Conservation (phyloP, 2,329 filamentous ascomycete species). For the Neurospora crassa region DNA sequence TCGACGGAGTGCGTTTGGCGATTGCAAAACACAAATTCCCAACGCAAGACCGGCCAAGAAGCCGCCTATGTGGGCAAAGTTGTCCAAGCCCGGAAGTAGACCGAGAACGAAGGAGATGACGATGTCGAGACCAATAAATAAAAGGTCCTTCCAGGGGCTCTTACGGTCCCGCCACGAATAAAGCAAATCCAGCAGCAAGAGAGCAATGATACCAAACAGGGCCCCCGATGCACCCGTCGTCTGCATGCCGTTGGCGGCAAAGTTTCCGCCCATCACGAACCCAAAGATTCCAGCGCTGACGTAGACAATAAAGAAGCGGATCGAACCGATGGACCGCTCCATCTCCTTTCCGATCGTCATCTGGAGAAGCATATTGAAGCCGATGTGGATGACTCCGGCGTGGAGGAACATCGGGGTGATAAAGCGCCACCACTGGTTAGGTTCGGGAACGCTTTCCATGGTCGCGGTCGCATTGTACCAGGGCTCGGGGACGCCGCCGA, state of each 20-base stretch:
- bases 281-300: conserved; percentile 89
- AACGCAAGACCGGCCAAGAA: conserved; percentile 86
- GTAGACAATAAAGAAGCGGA: conserved; percentile 86
- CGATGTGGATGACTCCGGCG: conserved; percentile 87
- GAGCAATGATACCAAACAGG: conserved; percentile 83
- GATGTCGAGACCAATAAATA: conserved; percentile 79
- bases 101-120: conserved; percentile 86
- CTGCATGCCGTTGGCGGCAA: conserved; percentile 68
- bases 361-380: conserved; percentile 89
- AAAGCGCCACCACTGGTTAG: conserved; percentile 96
- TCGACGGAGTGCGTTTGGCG: conserved; percentile 68
- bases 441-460: conserved; percentile 44
- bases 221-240: conserved; percentile 85
- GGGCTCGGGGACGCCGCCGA: conserved; percentile 65
- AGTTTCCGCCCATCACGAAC: conserved; percentile 91
- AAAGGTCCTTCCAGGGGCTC: conserved; percentile 71
- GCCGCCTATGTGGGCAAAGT: conserved; percentile 94
- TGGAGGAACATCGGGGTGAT: conserved; percentile 94
- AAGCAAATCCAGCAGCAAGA: conserved; percentile 78
- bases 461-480: conserved; percentile 38
- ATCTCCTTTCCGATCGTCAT: conserved; percentile 85
- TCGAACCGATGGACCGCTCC: conserved; percentile 78
- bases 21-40: conserved; percentile 80
- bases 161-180: conserved; percentile 82
- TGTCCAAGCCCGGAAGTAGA: conserved; percentile 85